Conservation (phyloP, 2,329 filamentous ascomycete species). For the Fusarium veterinarium region DNA sequence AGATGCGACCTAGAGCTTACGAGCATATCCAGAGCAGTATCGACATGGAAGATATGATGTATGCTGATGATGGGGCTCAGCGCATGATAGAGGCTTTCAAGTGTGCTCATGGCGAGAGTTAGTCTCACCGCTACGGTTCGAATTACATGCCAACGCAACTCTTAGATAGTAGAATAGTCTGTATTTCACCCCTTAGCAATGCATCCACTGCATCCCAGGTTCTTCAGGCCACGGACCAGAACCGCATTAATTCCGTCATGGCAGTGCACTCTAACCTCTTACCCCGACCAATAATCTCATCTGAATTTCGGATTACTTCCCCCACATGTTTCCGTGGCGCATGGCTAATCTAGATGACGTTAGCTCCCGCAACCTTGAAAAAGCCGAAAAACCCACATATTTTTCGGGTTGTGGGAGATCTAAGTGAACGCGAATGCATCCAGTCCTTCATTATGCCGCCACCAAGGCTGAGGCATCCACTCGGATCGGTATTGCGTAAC, state of each 20-base stretch:
- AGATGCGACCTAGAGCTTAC: not conserved
- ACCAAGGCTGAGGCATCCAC: not conserved
- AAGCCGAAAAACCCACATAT: not conserved
- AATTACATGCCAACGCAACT: not conserved
- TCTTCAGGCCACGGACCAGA: not conserved
- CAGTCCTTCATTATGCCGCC: not conserved
- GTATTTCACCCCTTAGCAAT: fast-evolving
- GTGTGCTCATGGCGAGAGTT: not conserved
- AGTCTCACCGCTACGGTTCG: not conserved
- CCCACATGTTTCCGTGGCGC: not conserved
- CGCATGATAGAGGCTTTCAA: not conserved
- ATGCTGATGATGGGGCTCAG: slow-evolving; percentile 1
- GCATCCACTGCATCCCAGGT: not conserved
- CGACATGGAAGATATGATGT: slow-evolving; percentile 5
- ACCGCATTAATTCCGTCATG: not conserved
- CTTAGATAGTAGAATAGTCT: not conserved
- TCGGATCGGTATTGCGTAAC: not conserved
- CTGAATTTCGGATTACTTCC: not conserved
- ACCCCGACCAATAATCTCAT: not conserved
- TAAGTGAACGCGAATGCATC: not conserved
- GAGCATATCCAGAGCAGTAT: slow-evolving; percentile 10
- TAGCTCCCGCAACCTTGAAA: not conserved
- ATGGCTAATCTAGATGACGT: not conserved
- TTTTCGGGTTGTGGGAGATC: not conserved
- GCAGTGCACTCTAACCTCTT: not conserved